Conservation (phyloP, 805 yeast genomes). For the Cephaloascus fragrans region DNA sequence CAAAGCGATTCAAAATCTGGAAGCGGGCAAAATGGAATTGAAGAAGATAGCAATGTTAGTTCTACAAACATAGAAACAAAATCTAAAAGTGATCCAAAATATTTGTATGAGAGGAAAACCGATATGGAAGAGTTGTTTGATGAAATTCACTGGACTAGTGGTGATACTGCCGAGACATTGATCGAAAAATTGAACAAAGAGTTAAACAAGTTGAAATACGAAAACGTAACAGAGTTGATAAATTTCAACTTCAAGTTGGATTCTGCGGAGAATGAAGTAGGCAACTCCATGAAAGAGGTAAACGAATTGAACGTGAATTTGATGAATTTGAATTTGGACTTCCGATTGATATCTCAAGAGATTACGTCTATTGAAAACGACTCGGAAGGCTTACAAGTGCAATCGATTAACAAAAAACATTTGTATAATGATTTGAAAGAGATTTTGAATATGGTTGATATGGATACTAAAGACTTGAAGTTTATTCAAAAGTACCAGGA, state of each 20-base stretch:
- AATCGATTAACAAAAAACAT: conserved; percentile 70
- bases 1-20: background rate
- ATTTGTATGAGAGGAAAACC: conserved; percentile 21
- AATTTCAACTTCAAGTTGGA: conserved; percentile 24
- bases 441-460: conserved; percentile 61
- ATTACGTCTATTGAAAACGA: conserved; percentile 63
- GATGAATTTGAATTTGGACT: conserved; percentile 28
- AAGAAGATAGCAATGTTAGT: conserved; percentile 1
- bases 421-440: conserved; percentile 60
- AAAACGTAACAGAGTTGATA: conserved; percentile 41
- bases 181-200: conserved; percentile 50
- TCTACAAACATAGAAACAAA: background rate
- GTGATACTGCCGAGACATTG: conserved; percentile 52
- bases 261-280: conserved; percentile 20
- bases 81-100: background rate
- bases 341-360: conserved; percentile 44
- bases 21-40: background rate
- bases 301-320: conserved; percentile 25
- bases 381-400: conserved; percentile 76
- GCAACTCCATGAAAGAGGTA: conserved; percentile 21
- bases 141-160: conserved; percentile 67
- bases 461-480: conserved; percentile 45
- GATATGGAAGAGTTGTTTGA: conserved; percentile 61
- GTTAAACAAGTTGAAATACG: conserved; percentile 51
- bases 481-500: conserved; percentile 38